Conservation (phyloP, 768 basidiomycete genomes). For the Russula compacta region DNA sequence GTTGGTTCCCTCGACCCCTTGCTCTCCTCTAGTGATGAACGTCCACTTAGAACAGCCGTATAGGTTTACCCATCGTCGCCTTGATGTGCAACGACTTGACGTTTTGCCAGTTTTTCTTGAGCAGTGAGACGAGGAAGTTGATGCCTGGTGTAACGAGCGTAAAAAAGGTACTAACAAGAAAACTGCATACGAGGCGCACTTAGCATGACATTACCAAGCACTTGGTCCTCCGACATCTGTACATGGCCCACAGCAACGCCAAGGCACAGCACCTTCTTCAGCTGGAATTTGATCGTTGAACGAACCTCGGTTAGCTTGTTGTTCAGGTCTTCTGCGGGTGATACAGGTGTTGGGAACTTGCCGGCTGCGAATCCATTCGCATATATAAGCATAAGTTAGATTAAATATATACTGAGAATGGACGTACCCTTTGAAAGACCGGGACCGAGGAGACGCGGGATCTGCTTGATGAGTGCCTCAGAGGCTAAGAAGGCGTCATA, state of each 20-base stretch:
- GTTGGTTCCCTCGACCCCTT: slow-evolving; percentile 19
- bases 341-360: slow-evolving; percentile 97
- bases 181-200: slow-evolving; percentile 39
- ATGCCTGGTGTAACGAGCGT: slow-evolving; percentile 48
- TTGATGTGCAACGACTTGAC: slow-evolving; percentile 98
- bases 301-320: slow-evolving; percentile 93
- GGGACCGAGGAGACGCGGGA: slow-evolving; percentile 97
- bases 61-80: slow-evolving; percentile 97
- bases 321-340: slow-evolving; percentile 79
- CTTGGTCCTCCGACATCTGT: slow-evolving; percentile 96
- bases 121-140: slow-evolving; percentile 98
- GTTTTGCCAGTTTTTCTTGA: slow-evolving; percentile 99
- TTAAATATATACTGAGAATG: neutral
- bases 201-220: slow-evolving; percentile 95
- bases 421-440: slow-evolving; percentile 94
- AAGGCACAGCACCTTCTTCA: slow-evolving; percentile 98
- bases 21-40: slow-evolving; percentile 14
- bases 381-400: neutral
- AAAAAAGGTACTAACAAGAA: neutral
- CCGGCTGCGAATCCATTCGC: slow-evolving; percentile 50
- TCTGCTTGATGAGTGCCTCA: slow-evolving; percentile 97
- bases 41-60: slow-evolving; percentile 77
- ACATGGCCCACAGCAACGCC: slow-evolving; percentile 98
- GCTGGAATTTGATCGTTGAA: slow-evolving; percentile 99
- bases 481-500: slow-evolving; percentile 98